These are phyloP conservation scores for Aspergillus leporis DNA, from an alignment of 495 filamentous ascomycete species.

Conservation along the genomic window DNA sequence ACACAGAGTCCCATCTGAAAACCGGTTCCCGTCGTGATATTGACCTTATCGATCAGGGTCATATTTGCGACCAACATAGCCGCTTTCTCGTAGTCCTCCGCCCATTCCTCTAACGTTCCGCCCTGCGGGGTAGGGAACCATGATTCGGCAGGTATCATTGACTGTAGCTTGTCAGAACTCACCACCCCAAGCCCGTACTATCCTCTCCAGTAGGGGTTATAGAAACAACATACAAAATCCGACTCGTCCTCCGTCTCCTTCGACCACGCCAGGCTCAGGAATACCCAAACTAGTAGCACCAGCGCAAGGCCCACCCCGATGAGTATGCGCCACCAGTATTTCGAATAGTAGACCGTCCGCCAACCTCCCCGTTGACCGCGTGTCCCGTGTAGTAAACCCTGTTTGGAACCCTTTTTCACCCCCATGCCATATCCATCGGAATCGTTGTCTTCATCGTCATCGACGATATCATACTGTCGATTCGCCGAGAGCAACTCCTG, in stretches of 20 bases:
- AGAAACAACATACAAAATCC: conserved; percentile 18
- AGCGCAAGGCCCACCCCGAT: conserved; percentile 22
- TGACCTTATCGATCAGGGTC: conserved; percentile 90
- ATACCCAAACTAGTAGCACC: conserved; percentile 23
- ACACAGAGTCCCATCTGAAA: conserved; percentile 91
- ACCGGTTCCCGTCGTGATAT: conserved; percentile 88
- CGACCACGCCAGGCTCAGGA: conserved; percentile 19
- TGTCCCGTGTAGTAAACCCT: conserved; percentile 6
- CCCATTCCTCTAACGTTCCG: conserved; percentile 73
- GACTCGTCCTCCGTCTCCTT: not conserved
- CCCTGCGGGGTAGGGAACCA: conserved; percentile 86
- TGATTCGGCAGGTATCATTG: conserved; percentile 54
- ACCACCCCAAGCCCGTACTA: not conserved
- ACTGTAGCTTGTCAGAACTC: conserved; percentile 10
- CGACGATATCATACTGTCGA: conserved; percentile 18
- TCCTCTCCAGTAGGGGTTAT: not conserved
- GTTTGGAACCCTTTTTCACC: conserved; percentile 9
- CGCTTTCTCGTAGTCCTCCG: conserved; percentile 78
- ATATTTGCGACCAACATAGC: conserved; percentile 75
- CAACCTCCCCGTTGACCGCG: conserved; percentile 13
- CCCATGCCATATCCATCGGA: conserved; percentile 14
- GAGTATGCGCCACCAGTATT: conserved; percentile 26
- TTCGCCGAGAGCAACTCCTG: conserved; percentile 26
- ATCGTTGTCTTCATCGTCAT: conserved; percentile 15
- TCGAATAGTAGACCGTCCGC: conserved; percentile 22